Conservation (phyloP, 257 asterid species). For the Ilex aquifolium region DNA sequence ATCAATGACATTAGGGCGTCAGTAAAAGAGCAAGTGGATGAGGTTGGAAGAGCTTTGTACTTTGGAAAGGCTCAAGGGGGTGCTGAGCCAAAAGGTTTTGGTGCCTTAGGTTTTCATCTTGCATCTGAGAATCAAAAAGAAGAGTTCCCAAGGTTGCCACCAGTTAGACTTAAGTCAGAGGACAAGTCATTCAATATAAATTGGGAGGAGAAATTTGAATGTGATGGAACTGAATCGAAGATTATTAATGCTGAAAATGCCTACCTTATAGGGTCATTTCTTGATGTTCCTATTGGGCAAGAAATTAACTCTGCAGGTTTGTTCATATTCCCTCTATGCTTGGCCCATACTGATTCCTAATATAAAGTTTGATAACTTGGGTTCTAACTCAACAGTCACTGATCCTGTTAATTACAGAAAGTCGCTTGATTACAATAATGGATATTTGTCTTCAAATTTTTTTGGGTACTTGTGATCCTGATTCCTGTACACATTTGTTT, state of each 20-base stretch:
- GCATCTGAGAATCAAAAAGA: conserved; percentile 65
- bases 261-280: conserved; percentile 82
- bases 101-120: conserved; percentile 44
- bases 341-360: neutral
- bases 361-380: neutral
- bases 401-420: neutral
- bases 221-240: conserved; percentile 58
- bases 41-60: conserved; percentile 74
- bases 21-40: conserved; percentile 82
- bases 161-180: conserved; percentile 85
- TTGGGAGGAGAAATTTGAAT: conserved; percentile 85
- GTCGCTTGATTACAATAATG: neutral
- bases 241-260: conserved; percentile 53
- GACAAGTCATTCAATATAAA: conserved; percentile 69
- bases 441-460: neutral
- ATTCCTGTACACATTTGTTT: no score
- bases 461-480: no score
- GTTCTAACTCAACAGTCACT: neutral
- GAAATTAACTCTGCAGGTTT: conserved; percentile 71
- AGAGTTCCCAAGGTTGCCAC: conserved; percentile 87
- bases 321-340: neutral
- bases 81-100: conserved; percentile 45
- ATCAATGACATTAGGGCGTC: conserved; percentile 47
- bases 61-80: conserved; percentile 57
- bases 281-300: conserved; percentile 95